These are phyloP conservation scores for Chlorophyllum brunneum DNA, from an alignment of 768 basidiomycete genomes.

Conservation along the genomic window DNA sequence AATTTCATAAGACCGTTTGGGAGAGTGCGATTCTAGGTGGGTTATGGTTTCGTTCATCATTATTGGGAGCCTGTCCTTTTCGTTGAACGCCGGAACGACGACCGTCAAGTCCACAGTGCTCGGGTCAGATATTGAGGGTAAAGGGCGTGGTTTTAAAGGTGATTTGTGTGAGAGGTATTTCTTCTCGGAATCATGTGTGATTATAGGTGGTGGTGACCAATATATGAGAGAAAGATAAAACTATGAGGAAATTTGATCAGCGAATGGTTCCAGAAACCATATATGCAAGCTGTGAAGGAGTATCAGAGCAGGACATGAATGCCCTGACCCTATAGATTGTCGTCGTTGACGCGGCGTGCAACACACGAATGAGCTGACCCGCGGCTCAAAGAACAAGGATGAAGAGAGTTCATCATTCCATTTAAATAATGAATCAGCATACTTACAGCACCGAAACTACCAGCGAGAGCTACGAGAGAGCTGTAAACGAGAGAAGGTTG, in stretches of 20 bases:
- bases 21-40: constrained; percentile 42
- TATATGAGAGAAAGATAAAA: constrained; percentile 65
- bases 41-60: constrained; percentile 80
- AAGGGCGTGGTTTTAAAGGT: constrained; percentile 48
- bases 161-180: constrained; percentile 59
- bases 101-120: constrained; percentile 70
- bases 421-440: neutral
- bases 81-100: constrained; percentile 91
- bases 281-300: constrained; percentile 12
- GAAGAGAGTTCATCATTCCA: constrained; percentile 58
- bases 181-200: constrained; percentile 63
- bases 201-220: constrained; percentile 70
- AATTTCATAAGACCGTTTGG: constrained; percentile 67
- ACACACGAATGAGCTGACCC: constrained; percentile 41
- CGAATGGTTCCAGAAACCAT: neutral
- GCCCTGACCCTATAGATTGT: constrained; percentile 48
- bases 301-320: constrained; percentile 35
- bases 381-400: constrained; percentile 93
- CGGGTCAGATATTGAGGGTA: constrained; percentile 53
- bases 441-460: constrained; percentile 36
- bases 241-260: constrained; percentile 35
- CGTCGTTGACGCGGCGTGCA: constrained; percentile 66
- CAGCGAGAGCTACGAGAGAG: constrained; percentile 26
- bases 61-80: constrained; percentile 70
- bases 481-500: constrained; percentile 31